A percentile compares a stretch with the other conserved stretches of the same genome.
phyloP scores from a whole-genome alignment of 768 basidiomycete species.

The Auriscalpium microsporum region DNA sequence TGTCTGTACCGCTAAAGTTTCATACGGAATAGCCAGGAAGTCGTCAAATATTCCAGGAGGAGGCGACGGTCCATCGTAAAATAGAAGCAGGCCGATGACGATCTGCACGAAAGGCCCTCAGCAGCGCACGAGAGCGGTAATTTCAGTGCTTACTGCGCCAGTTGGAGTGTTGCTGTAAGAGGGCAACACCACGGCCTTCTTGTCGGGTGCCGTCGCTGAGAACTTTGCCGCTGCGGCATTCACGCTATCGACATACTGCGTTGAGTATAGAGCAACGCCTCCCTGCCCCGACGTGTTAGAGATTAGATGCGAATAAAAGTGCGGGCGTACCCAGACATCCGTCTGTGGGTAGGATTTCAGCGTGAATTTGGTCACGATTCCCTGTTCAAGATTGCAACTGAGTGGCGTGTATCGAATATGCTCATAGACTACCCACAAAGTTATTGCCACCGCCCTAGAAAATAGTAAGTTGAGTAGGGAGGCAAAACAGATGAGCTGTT shows the following conservation, averaged over 20 bases:
- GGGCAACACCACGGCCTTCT: not conserved
- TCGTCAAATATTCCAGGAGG: conserved; percentile 12
- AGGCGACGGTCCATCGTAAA: conserved; percentile 14
- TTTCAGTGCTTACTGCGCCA: not conserved
- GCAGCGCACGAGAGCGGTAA: not conserved
- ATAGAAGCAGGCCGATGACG: not conserved
- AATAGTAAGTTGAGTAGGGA: too few relatives aligned
- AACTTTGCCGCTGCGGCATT: conserved; percentile 1
- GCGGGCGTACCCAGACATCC: conserved; percentile 3
- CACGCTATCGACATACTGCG: not conserved
- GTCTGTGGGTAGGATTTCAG: conserved; percentile 1
- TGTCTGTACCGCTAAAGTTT: not conserved
- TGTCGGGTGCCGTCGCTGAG: not conserved
- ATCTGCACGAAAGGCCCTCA: not conserved
- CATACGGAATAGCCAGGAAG: conserved; percentile 9
- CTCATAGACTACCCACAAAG: not conserved
- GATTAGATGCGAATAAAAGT: not conserved
- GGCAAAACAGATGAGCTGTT: too few relatives aligned
- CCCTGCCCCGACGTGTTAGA: not conserved
- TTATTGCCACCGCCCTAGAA: conserved; percentile 8
- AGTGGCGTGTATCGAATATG: too few relatives aligned
- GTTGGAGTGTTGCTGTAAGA: not conserved
- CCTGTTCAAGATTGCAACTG: not conserved
- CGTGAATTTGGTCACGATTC: conserved; percentile 10
- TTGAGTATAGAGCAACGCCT: not conserved